Conservation (phyloP, 306 rosid species). For the Abrus precatorius region DNA sequence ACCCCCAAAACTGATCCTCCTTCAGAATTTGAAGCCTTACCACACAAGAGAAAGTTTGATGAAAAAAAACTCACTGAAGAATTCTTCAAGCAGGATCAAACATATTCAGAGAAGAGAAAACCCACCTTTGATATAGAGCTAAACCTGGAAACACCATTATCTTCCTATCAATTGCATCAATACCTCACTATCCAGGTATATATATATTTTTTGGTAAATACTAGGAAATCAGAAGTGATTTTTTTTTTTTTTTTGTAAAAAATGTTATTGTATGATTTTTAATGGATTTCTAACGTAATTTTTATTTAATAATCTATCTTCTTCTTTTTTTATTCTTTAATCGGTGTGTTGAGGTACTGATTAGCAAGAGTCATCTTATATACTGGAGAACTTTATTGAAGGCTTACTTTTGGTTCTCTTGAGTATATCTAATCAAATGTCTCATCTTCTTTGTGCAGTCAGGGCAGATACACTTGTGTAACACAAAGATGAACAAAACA, state of each 20-base stretch:
- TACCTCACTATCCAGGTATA: slow-evolving; percentile 84
- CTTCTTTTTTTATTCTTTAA: too few relatives aligned
- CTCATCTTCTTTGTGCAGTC: slow-evolving; percentile 60
- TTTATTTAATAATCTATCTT: too few relatives aligned
- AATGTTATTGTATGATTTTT: too few relatives aligned
- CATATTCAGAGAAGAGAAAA: slow-evolving; percentile 50
- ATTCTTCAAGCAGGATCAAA: slow-evolving; percentile 52
- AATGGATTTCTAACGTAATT: too few relatives aligned
- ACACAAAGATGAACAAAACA: slow-evolving; percentile 72
- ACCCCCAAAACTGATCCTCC: slow-evolving; percentile 51
- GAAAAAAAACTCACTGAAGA: slow-evolving; percentile 46
- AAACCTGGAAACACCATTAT: slow-evolving; percentile 81
- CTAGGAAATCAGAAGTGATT: too few relatives aligned
- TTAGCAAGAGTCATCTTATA: too few relatives aligned
- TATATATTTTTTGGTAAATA: neutral
- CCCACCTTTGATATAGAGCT: slow-evolving; percentile 73
- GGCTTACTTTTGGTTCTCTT: neutral
- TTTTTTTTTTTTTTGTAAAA: too few relatives aligned
- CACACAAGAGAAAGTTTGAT: slow-evolving; percentile 77
- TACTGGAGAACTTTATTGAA: neutral
- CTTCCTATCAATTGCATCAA: slow-evolving; percentile 77
- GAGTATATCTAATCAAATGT: neutral
- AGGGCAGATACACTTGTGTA: slow-evolving; percentile 76
- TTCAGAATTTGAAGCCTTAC: slow-evolving; percentile 55
- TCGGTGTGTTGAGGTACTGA: too few relatives aligned